Evolutionary conservation across 2,329 filamentous ascomycete species (phyloP).

Genomic region (Tolypocladium inflatum): DNA sequence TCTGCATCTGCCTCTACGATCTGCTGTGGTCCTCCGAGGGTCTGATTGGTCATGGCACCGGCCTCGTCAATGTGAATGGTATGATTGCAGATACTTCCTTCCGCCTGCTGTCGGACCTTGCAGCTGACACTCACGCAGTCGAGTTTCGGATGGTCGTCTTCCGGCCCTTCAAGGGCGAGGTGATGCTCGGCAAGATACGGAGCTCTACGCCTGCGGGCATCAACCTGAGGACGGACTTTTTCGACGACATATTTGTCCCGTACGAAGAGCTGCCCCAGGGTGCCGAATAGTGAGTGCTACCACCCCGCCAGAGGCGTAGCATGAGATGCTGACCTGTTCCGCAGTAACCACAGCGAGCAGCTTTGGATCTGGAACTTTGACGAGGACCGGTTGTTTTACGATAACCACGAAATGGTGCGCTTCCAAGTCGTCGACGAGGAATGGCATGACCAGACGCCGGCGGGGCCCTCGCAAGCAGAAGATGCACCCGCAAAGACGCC

Average conservation of each 20-base stretch:
- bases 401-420: conserved; percentile 80
- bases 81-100: conserved; percentile 11
- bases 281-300: conserved; percentile 57
- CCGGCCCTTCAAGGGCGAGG: conserved; percentile 90
- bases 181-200: conserved; percentile 76
- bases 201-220: conserved; percentile 64
- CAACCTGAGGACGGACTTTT: conserved; percentile 79
- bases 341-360: conserved; percentile 62
- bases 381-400: conserved; percentile 70
- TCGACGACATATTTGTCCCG: conserved; percentile 81
- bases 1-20: conserved; percentile 91
- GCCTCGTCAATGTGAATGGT: conserved; percentile 92
- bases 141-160: conserved; percentile 93
- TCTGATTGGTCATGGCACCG: conserved; percentile 84
- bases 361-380: conserved; percentile 80
- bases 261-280: conserved; percentile 64
- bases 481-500: conserved; percentile 55
- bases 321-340: neutral
- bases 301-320: neutral
- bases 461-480: conserved; percentile 53
- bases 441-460: conserved; percentile 82
- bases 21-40: conserved; percentile 84
- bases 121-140: conserved; percentile 39
- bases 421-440: conserved; percentile 80
- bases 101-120: neutral